Evolutionary conservation across 2,329 filamentous ascomycete genomes (phyloP), one percentile per base, ranked within the genome.

Genomic region (Fusarium torulosum): DNA sequence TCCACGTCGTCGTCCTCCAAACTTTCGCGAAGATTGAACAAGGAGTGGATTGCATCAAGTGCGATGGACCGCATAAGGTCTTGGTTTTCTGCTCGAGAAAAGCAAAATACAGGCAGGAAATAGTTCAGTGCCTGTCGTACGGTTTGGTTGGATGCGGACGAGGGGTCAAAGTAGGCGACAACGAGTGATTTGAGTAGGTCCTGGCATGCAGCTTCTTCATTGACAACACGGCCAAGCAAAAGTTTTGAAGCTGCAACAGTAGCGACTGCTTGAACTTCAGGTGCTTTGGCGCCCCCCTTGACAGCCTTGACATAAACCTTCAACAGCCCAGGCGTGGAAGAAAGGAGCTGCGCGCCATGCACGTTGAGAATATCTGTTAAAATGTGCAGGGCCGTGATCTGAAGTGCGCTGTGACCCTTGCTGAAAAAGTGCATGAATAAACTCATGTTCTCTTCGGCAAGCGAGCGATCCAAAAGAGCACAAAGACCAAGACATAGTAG

Each of bases 391-490:
- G 94, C 92, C 10, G 94, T 97, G 50, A 95, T 92, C 77, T 98
- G 95, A 38, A 99, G 84, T 1, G 91, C 89, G 11, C 96, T 90
- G 75, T 97, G 94, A 2, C 96, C 96, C 81, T 97, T 97, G 79
- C 84, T 91, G 81, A 96, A 97, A 82, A 97, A 97, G 77, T 97
- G 94, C 78, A 97, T 92, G 79, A 99, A 99, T 4, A 99, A 86
- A 0, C 89, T 91, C 67, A 98, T 83, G 76, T 99, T 98, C 77
- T 97, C 94, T 75, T 95, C 91, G 0, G 96, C 96, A 21, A 98
- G 88, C 10, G 93, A 93, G 80, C 93, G 93, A 76, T 97, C 94
- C 9, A 99, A 88, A 29, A 99, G 85, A 70, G 94, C 94, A 77
- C 94, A 97, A 11, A 99, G 84, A 6, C 96, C 96, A 11, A 99